Conservation (phyloP, 176 grass and related monocot species). For the Panicum miliaceum region DNA sequence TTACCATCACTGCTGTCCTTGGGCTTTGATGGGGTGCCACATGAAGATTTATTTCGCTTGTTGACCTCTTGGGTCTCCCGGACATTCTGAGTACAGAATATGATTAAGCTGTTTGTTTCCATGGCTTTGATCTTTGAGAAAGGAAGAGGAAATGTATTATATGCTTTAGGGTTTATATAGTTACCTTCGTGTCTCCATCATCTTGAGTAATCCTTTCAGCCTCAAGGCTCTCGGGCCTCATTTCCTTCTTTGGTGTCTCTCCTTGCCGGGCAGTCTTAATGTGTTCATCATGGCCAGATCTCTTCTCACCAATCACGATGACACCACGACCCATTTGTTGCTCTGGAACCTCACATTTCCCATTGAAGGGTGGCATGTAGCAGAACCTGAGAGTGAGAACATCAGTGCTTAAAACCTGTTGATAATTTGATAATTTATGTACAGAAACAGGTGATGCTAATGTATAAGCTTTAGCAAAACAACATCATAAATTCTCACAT, state of each 20-base stretch:
- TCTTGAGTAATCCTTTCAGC: conserved; percentile 6
- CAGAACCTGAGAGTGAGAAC: conserved; percentile 72
- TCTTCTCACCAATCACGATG: conserved; percentile 62
- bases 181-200: conserved; percentile 53
- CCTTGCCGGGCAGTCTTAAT: conserved; percentile 32
- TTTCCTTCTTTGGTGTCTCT: conserved; percentile 19
- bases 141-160: not conserved
- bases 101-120: not conserved
- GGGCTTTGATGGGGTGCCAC: not conserved
- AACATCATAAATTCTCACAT: conserved; percentile 25
- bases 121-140: not conserved
- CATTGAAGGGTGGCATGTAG: conserved; percentile 78
- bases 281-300: conserved; percentile 49
- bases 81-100: conserved; percentile 27
- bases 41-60: conserved; percentile 28
- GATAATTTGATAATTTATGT: not conserved
- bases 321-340: conserved; percentile 60
- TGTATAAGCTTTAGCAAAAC: conserved; percentile 30
- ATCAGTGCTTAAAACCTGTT: conserved; percentile 19
- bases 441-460: conserved; percentile 24
- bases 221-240: not conserved
- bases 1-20: conserved; percentile 35
- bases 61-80: not conserved
- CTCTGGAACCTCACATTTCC: conserved; percentile 66
- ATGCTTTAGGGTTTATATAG: conserved; percentile 20